A percentile compares a stretch with the other conserved stretches of the same genome.
phyloP scores from a whole-genome alignment of 2,329 filamentous ascomycete genomes.

The Colletotrichum endophyticum region DNA sequence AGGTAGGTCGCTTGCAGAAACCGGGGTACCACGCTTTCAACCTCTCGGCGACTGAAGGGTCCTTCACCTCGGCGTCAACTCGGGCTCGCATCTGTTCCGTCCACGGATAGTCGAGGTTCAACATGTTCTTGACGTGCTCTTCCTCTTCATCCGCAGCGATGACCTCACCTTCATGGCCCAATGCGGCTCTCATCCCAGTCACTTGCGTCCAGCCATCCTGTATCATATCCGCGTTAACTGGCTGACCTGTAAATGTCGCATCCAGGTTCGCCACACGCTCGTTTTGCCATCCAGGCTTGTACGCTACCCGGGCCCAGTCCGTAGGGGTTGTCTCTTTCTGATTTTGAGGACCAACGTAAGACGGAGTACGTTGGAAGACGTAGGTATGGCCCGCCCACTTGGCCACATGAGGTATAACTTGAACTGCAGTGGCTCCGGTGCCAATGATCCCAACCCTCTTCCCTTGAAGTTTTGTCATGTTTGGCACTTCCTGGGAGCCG shows the following conservation, averaged over 20 bases:
- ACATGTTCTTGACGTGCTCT: neutral
- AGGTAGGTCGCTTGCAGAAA: neutral
- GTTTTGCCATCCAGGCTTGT: slow-evolving; percentile 52
- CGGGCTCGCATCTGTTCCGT: neutral
- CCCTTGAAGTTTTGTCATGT: slow-evolving; percentile 47
- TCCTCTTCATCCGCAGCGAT: neutral
- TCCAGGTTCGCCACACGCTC: slow-evolving; percentile 18
- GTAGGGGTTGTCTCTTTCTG: slow-evolving; percentile 43
- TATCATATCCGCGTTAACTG: neutral
- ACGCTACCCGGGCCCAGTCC: slow-evolving; percentile 38
- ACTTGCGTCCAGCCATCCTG: neutral
- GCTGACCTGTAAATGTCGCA: neutral
- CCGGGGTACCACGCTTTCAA: neutral
- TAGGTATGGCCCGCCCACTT: slow-evolving; percentile 52
- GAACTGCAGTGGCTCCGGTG: slow-evolving; percentile 53
- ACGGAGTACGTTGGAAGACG: slow-evolving; percentile 61
- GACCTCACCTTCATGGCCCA: neutral
- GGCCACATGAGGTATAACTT: slow-evolving; percentile 47
- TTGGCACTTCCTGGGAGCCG: slow-evolving; percentile 40
- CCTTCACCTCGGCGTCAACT: neutral
- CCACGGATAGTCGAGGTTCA: neutral
- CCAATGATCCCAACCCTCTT: slow-evolving; percentile 53
- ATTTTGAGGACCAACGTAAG: slow-evolving; percentile 40
- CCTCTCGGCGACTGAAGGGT: neutral
- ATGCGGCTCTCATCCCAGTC: neutral